phyloP scores from a whole-genome alignment of 2,329 filamentous ascomycete genomes.

The Parafenestella ontariensis region DNA sequence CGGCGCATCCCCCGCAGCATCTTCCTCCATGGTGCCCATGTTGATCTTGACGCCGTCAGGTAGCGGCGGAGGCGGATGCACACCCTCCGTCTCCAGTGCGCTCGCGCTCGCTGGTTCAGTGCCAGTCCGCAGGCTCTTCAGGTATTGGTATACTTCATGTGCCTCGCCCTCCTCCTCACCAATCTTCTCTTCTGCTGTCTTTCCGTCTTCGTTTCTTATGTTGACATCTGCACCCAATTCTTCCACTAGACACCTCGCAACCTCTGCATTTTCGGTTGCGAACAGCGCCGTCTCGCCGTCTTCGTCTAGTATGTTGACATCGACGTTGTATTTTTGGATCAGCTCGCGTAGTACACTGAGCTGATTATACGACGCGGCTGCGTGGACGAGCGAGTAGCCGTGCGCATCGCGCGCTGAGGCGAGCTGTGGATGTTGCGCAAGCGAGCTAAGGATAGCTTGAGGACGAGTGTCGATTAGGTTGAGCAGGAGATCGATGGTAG shows the following conservation, averaged over 20 bases:
- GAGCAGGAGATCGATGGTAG: slow-evolving; percentile 56
- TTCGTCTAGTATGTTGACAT: slow-evolving; percentile 84
- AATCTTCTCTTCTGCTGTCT: slow-evolving; percentile 83
- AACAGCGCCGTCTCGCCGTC: slow-evolving; percentile 96
- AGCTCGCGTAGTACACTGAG: slow-evolving; percentile 78
- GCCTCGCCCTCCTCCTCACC: slow-evolving; percentile 77
- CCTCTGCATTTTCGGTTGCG: slow-evolving; percentile 81
- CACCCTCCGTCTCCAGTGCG: slow-evolving; percentile 25
- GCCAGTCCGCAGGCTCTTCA: slow-evolving; percentile 52
- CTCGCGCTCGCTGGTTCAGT: slow-evolving; percentile 33
- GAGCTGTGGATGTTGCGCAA: slow-evolving; percentile 75
- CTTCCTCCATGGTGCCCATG: slow-evolving; percentile 73
- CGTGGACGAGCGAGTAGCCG: slow-evolving; percentile 93
- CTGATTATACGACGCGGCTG: slow-evolving; percentile 91
- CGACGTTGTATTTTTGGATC: slow-evolving; percentile 76
- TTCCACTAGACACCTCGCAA: slow-evolving; percentile 80
- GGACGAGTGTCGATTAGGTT: slow-evolving; percentile 80
- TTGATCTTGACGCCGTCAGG: slow-evolving; percentile 81
- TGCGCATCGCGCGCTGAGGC: slow-evolving; percentile 85
- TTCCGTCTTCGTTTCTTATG: slow-evolving; percentile 73
- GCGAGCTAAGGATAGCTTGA: slow-evolving; percentile 73
- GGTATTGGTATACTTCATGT: slow-evolving; percentile 75
- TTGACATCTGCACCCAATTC: slow-evolving; percentile 75
- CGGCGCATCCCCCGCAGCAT: slow-evolving; percentile 63
- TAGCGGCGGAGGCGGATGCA: slow-evolving; percentile 63